Percentiles rank a stretch among this genome's conserved stretches.
These are phyloP conservation scores for Xylariaceae sp. DNA, from an alignment of 2,329 filamentous ascomycete species.

Conservation along the genomic window DNA sequence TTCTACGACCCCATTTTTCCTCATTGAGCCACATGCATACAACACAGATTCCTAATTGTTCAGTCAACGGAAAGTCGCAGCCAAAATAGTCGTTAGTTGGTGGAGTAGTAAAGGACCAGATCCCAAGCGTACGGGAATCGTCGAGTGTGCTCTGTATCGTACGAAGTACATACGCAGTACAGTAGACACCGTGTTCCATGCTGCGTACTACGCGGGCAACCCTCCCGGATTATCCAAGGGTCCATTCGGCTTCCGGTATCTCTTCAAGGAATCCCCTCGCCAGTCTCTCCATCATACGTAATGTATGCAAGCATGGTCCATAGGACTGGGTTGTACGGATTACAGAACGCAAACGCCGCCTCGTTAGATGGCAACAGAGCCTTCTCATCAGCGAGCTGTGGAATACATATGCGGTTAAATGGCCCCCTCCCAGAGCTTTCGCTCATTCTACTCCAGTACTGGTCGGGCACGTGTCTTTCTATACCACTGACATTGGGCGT, in stretches of 20 bases:
- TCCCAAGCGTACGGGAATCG: background rate
- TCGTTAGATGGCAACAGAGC: conserved; percentile 8
- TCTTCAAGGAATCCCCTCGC: background rate
- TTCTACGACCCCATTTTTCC: conserved; percentile 18
- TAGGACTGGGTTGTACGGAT: conserved; percentile 4
- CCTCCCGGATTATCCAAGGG: background rate
- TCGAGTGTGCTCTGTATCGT: background rate
- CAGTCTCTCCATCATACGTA: conserved; percentile 8
- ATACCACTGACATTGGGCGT: conserved; percentile 25
- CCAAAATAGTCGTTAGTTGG: conserved; percentile 9
- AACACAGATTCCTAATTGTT: conserved; percentile 17
- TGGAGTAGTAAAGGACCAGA: background rate
- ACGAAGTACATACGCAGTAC: background rate
- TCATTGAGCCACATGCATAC: conserved; percentile 29
- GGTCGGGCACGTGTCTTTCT: conserved; percentile 26
- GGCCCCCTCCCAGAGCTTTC: conserved; percentile 1
- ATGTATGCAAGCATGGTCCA: conserved; percentile 10
- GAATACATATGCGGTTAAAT: conserved; percentile 3
- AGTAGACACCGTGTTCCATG: background rate
- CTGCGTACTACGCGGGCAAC: background rate
- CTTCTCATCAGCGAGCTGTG: conserved; percentile 1
- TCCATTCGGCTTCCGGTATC: background rate
- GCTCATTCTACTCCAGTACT: conserved; percentile 22
- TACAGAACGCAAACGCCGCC: background rate
- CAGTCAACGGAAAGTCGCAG: conserved; percentile 22